A percentile compares a stretch with the other conserved stretches of the same genome.
These are phyloP conservation scores for Globisporangium cederbergense DNA, from an alignment of 352 stramenopile genomes.

Conservation along the genomic window DNA sequence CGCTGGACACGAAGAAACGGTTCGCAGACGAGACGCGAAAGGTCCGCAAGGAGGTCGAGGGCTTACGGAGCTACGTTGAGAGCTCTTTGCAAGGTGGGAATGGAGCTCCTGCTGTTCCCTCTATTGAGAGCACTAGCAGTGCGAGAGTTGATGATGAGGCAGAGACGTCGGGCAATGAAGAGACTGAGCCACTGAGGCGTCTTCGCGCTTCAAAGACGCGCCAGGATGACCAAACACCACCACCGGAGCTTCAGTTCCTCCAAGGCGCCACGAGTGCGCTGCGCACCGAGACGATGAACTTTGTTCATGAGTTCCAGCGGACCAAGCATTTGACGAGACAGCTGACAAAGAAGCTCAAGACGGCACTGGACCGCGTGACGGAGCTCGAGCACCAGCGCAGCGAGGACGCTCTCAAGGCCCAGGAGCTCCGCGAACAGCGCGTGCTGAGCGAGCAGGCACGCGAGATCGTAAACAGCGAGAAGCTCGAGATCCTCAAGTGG, in stretches of 20 bases:
- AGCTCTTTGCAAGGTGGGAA: conserved; percentile 19
- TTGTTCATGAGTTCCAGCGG: conserved; percentile 50
- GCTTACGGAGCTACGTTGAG: conserved; percentile 46
- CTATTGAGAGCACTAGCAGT: not conserved
- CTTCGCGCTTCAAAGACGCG: not conserved
- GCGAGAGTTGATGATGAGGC: not conserved
- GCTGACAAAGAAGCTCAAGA: conserved; percentile 31
- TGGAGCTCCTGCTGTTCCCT: not conserved
- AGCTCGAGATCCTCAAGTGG: conserved; percentile 59
- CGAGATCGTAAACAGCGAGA: conserved; percentile 61
- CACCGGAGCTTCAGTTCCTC: conserved; percentile 45
- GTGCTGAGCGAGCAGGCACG: conserved; percentile 49
- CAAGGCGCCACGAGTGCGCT: conserved; percentile 41
- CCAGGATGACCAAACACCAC: not conserved
- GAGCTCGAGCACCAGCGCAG: conserved; percentile 43
- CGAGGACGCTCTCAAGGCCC: conserved; percentile 33
- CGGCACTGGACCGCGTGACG: conserved; percentile 20
- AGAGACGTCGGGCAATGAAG: not conserved
- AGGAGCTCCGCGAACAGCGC: conserved; percentile 41
- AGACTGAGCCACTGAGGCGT: not conserved
- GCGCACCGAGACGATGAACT: conserved; percentile 43
- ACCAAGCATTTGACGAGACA: conserved; percentile 30
- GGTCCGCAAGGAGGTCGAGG: conserved; percentile 41
- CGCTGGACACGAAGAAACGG: conserved; percentile 23
- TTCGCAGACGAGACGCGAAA: conserved; percentile 27